These are phyloP conservation scores for Colletotrichum coccodes DNA, from an alignment of 2,329 filamentous ascomycete genomes.

Conservation along the genomic window DNA sequence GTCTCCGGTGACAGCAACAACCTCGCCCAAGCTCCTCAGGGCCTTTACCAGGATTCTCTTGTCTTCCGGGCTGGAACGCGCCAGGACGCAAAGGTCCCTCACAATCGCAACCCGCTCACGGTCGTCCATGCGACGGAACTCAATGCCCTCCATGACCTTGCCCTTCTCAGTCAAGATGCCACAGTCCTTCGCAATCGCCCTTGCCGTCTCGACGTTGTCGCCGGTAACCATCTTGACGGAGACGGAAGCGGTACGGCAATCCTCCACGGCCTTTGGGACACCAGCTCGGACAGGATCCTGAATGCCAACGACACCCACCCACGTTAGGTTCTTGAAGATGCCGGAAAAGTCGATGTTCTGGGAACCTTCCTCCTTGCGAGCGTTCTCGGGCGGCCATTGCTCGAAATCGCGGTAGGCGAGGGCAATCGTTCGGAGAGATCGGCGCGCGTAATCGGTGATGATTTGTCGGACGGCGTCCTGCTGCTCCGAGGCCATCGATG, in stretches of 20 bases:
- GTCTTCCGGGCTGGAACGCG: slow-evolving; percentile 76
- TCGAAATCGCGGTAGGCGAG: slow-evolving; percentile 75
- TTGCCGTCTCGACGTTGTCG: slow-evolving; percentile 60
- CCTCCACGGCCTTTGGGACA: slow-evolving; percentile 32
- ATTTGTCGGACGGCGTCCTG: slow-evolving; percentile 43
- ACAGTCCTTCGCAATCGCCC: slow-evolving; percentile 56
- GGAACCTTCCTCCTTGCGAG: slow-evolving; percentile 68
- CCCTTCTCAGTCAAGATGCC: slow-evolving; percentile 69
- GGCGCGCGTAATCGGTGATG: slow-evolving; percentile 66
- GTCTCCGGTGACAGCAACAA: slow-evolving; percentile 74
- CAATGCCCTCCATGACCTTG: slow-evolving; percentile 68
- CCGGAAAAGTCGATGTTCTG: slow-evolving; percentile 61
- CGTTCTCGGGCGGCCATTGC: slow-evolving; percentile 73
- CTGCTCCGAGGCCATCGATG: slow-evolving; percentile 42
- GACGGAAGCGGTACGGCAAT: slow-evolving; percentile 29
- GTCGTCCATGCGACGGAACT: slow-evolving; percentile 63
- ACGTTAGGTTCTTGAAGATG: slow-evolving; percentile 45
- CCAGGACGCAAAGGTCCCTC: slow-evolving; percentile 67
- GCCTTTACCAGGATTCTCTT: slow-evolving; percentile 73
- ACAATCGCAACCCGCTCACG: slow-evolving; percentile 60
- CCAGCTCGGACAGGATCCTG: slow-evolving; percentile 34
- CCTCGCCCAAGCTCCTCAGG: slow-evolving; percentile 72
- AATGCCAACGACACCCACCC: slow-evolving; percentile 49
- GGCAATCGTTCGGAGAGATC: slow-evolving; percentile 74
- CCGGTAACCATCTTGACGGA: slow-evolving; percentile 62